Conservation (phyloP, 2,329 filamentous ascomycete species). For the Hortaea werneckii region DNA sequence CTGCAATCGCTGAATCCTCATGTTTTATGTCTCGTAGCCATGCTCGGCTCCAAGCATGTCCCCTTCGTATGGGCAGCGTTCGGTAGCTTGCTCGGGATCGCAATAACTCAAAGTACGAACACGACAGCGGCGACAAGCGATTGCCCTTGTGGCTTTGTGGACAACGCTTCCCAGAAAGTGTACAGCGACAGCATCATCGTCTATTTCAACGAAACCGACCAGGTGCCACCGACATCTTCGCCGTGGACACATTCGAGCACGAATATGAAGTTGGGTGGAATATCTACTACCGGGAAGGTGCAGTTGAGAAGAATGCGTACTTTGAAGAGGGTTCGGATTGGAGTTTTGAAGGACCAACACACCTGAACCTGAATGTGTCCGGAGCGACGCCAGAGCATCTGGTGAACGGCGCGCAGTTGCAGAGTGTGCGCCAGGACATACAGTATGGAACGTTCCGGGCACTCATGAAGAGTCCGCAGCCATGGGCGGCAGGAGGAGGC, state of each 20-base stretch:
- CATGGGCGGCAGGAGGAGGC: constrained; percentile 23
- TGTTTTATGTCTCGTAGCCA: no score
- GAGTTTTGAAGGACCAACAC: constrained; percentile 8
- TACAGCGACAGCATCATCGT: constrained; percentile 40
- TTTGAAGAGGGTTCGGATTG: constrained; percentile 13
- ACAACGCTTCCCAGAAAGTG: constrained; percentile 27
- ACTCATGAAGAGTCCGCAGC: constrained; percentile 31
- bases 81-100: no score
- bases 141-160: constrained; percentile 40
- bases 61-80: no score
- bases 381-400: constrained; percentile 28
- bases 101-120: no score
- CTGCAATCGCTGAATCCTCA: no score
- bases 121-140: constrained; percentile 6
- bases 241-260: constrained; percentile 32
- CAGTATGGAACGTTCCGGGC: constrained; percentile 39
- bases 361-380: constrained; percentile 28
- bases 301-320: constrained; percentile 30
- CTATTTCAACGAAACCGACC: constrained; percentile 41
- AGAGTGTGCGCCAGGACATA: constrained; percentile 36
- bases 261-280: constrained; percentile 40
- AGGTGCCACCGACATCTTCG: constrained; percentile 28
- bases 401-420: constrained; percentile 35
- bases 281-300: constrained; percentile 34
- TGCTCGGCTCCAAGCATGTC: no score